phyloP scores from a whole-genome alignment of 2,329 filamentous ascomycete genomes.

The Cadophora sp. region DNA sequence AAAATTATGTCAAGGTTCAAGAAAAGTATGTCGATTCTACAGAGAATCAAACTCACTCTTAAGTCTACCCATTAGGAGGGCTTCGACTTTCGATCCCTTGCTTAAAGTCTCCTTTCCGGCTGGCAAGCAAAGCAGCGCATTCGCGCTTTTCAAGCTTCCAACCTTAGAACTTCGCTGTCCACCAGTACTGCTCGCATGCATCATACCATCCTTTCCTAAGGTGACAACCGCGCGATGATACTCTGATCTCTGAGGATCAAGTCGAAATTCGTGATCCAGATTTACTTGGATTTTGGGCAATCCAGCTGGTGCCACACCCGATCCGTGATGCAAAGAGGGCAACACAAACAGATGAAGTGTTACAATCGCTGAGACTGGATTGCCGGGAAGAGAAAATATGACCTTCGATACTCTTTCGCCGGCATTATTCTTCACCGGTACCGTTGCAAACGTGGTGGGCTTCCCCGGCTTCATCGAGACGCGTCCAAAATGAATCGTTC shows the following conservation, averaged over 20 bases:
- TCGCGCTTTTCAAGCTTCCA: conserved; percentile 86
- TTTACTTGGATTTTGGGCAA: conserved; percentile 75
- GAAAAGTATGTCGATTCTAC: conserved; percentile 27
- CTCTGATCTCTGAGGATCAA: conserved; percentile 80
- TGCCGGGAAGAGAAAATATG: conserved; percentile 91
- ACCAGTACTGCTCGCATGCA: conserved; percentile 84
- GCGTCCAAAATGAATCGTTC: conserved; percentile 94
- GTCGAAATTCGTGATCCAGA: conserved; percentile 73
- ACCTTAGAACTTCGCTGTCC: conserved; percentile 89
- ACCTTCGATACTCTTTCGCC: conserved; percentile 68
- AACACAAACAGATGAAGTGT: conserved; percentile 95
- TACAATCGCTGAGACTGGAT: conserved; percentile 91
- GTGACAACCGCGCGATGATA: conserved; percentile 86
- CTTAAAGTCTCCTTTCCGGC: conserved; percentile 66
- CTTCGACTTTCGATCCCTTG: conserved; percentile 76
- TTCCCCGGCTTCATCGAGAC: conserved; percentile 99
- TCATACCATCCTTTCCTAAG: conserved; percentile 67
- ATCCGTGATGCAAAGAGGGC: conserved; percentile 79
- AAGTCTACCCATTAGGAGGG: conserved; percentile 73
- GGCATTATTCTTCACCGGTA: conserved; percentile 68
- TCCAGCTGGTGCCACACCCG: conserved; percentile 71
- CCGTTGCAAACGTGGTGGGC: conserved; percentile 93
- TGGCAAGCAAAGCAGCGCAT: conserved; percentile 82
- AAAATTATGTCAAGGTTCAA: not conserved
- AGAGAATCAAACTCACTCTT: conserved; percentile 33